These are phyloP conservation scores for Colletotrichum aenigma DNA, from an alignment of 2,329 filamentous ascomycete species.

Conservation along the genomic window DNA sequence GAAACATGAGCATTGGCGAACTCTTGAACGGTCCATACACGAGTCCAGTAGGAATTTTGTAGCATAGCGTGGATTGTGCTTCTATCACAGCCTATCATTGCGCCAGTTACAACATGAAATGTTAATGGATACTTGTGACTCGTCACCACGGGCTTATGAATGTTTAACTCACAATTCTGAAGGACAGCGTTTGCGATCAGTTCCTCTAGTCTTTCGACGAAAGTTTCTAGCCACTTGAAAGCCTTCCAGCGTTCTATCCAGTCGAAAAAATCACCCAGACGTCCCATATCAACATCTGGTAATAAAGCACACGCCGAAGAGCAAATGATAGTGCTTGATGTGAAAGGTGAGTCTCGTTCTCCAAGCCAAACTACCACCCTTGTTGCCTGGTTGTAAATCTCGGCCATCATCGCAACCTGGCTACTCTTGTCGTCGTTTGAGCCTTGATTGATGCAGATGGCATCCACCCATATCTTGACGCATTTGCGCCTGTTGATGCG, in stretches of 20 bases:
- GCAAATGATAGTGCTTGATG: rapidly evolving
- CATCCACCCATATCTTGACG: rapidly evolving
- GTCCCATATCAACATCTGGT: rapidly evolving
- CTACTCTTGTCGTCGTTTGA: background rate
- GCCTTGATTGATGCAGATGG: background rate
- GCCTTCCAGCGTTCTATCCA: background rate
- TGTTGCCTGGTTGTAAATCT: background rate
- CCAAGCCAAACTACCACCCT: background rate
- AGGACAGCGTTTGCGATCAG: no score
- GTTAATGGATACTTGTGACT: no score
- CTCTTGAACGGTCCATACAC: background rate
- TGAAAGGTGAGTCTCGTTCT: rapidly evolving
- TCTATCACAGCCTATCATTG: rapidly evolving
- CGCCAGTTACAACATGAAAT: background rate
- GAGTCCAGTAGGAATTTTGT: rapidly evolving
- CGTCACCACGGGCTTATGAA: no score
- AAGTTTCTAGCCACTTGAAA: no score
- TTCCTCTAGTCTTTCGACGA: background rate
- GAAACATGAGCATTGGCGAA: background rate
- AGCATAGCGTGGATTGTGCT: rapidly evolving
- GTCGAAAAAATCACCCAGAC: rapidly evolving
- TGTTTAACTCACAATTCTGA: background rate
- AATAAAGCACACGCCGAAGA: rapidly evolving
- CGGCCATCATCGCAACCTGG: background rate
- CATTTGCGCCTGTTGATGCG: background rate